Base-by-base conservation (phyloP, 2,329 filamentous ascomycete species). In the Amauroascus niger region DNA sequence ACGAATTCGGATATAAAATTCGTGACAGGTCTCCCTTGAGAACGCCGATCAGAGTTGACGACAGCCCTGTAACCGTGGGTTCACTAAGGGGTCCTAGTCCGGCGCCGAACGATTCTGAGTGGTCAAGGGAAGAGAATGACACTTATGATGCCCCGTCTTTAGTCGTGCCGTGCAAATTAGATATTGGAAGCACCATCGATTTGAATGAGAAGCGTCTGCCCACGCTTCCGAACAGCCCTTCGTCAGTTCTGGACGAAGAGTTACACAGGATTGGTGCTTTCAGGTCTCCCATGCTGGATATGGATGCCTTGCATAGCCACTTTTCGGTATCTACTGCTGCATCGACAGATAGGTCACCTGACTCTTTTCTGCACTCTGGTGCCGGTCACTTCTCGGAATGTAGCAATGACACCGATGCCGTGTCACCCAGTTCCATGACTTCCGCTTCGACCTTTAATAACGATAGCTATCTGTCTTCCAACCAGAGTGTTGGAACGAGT, bases 191-290 rank as follows among this genome's bases (percentile, higher is more conserved):
- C 6, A 48, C 57, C 13, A 53, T 64, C 1, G 61, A 66, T 52
- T 57, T 64, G 16, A 60, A 60, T 30, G 63, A 69, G 16, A 74
- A 75, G 56, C 62, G 72, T 39, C 64, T 75, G 20, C 72, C 72
- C 5, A 73, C 71, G 6, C 62, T 74, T 18, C 72, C 72, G 7
- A 74, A 74, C 56, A 70, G 70, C 4, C 72, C 72, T 26, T 74
- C 72, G 0, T 74, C 71, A 1, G 71, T 72, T 33, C 67, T 72
- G 64, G 69, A 72, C 20, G 68, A 71, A 54, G 53, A 52, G 28
- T 16, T 48, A 14, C 41, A 43, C 13, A 69, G 67, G 13, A 45
- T 52, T 20, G 48, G 40, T 52, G 39, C 28, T 13, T 50, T 40
- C 22, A 32, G 43, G 2, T 35, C 40, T 13, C 43, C 53, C 18